Evolutionary conservation across 176 grass and related monocot genomes (phyloP), one percentile per base, ranked within the genome.

Genomic region (Cymbopogon citratus): DNA sequence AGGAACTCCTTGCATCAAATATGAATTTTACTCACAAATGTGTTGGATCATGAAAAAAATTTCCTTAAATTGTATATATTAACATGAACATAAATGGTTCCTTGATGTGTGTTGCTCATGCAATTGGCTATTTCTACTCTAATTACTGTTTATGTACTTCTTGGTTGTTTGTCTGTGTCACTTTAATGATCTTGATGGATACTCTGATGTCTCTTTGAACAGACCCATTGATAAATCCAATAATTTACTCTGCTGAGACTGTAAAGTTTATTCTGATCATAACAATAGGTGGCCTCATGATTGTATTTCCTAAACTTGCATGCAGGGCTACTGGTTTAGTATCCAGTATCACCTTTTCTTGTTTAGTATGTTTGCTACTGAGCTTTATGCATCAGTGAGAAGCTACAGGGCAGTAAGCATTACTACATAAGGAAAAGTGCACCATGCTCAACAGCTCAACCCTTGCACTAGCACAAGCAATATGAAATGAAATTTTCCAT

Each of bases 401-500:
- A 56, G 61, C 26, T 81, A 45, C n/a, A 75, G 62, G 62, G 46
- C 5, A 76, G 2, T 33, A 44, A 85, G 39, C 44, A 73, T 76
- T 64, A 46, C 27, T 66, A 28, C 7, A n/a, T 33, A 66, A 74
- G 35, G 45, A 19, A 9, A 79, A 75, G 73, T 66, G 25, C 49
- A 57, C 34, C 34, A 80, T 80, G 23, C 33, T 56, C 31, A 39
- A 76, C 0, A n/a, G 18, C 7, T 56, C 51, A n/a, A 44, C 28
- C 18, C 60, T 75, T 34, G 48, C 77, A 57, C 4, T 72, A 28
- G 54, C 82, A 66, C 2, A 64, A 28, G 16, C 12, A 8, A 73
- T 80, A 33, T 84, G 51, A 60, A 38, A 79, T 63, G 25, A n/a
- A 61, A 78, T 68, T 78, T 71, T 8, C 21, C 13, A 27, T 73